Percentiles rank a stretch among this genome's conserved stretches.
Evolutionary conservation across 495 filamentous ascomycete genomes (phyloP).

Genomic region (Penicillium egyptiacum): DNA sequence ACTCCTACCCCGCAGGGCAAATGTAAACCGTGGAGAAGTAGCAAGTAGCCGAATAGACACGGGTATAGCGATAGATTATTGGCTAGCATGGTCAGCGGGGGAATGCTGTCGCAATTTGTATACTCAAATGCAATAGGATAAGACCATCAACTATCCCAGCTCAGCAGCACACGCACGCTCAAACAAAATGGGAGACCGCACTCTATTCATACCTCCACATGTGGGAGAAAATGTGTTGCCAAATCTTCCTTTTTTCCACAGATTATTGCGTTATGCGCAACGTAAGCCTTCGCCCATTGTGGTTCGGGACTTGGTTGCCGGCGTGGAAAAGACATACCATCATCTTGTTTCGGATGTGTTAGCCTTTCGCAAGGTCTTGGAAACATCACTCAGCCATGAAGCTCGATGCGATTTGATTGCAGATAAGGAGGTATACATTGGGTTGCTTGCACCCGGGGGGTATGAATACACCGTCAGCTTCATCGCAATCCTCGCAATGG

Average conservation of each 20-base stretch:
- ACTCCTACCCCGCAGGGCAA: conserved; percentile 14
- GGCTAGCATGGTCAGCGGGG: conserved; percentile 10
- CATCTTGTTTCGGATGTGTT: conserved; percentile 25
- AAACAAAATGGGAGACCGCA: conserved; percentile 24
- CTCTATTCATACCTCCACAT: conserved; percentile 29
- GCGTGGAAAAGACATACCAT: conserved; percentile 31
- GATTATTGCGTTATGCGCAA: conserved; percentile 30
- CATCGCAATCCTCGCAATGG: conserved; percentile 43
- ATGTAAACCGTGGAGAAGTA: conserved; percentile 23
- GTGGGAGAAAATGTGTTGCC: conserved; percentile 24
- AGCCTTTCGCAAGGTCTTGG: conserved; percentile 22
- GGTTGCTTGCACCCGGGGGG: conserved; percentile 45
- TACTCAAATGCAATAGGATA: background rate
- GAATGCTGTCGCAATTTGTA: background rate
- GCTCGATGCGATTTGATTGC: conserved; percentile 25
- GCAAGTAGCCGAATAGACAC: conserved; percentile 27
- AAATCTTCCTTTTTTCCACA: conserved; percentile 32
- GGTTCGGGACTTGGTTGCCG: conserved; percentile 30
- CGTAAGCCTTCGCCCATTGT: conserved; percentile 22
- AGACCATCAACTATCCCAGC: background rate
- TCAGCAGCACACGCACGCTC: background rate
- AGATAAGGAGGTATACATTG: conserved; percentile 47
- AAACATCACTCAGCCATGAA: conserved; percentile 10
- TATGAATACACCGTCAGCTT: conserved; percentile 52
- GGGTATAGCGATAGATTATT: conserved; percentile 9